Evolutionary conservation across 2,329 filamentous ascomycete genomes (phyloP), one percentile per base, ranked within the genome.

Genomic region (Diaporthe vexans): DNA sequence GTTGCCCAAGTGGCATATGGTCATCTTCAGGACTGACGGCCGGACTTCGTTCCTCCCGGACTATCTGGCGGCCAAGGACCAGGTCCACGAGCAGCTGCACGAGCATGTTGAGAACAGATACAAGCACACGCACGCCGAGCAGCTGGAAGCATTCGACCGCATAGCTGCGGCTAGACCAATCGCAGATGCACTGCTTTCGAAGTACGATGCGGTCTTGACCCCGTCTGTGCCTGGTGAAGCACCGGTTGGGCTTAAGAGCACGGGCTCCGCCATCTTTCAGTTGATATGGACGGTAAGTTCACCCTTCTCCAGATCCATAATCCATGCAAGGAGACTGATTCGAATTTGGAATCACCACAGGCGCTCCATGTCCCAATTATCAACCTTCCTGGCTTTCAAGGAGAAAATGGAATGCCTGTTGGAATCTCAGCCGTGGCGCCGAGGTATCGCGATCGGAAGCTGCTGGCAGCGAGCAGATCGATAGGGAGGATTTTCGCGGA

Each of bases 331-430:
- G 46, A 19, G n/a, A 43, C 26, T 68, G 54, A 43, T 33, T 15
- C 8, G 13, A 37, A 54, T 48, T 48, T 33, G 8, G 4, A 21
- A 17, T 29, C 71, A 33, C 15, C 15, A 29, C 19, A 85, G 83
- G 84, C 83, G 15, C 81, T 93, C 19, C 91, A 93, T 75, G 88
- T 86, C 0, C 91, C 91, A 0, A 89, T 91, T 0, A 81, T 93
- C n/a, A 93, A 93, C 74, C 80, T 93, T 0, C 91, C 91, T 0
- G 91, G 91, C 0, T 93, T 93, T 76, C 81, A 84, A 46, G 91
- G 91, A 0, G 83, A 84, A 40, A 85, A 88, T 74, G 86, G 84
- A 0, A 81, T 93, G 85, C 92, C 91, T 0, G 85, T 93, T 51
- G 91, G 92, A 0, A 77, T 91, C 26, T 89, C 88, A 0, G 78